Evolutionary conservation across 257 asterid genomes (phyloP).

Genomic region (Scutellaria barbata): DNA sequence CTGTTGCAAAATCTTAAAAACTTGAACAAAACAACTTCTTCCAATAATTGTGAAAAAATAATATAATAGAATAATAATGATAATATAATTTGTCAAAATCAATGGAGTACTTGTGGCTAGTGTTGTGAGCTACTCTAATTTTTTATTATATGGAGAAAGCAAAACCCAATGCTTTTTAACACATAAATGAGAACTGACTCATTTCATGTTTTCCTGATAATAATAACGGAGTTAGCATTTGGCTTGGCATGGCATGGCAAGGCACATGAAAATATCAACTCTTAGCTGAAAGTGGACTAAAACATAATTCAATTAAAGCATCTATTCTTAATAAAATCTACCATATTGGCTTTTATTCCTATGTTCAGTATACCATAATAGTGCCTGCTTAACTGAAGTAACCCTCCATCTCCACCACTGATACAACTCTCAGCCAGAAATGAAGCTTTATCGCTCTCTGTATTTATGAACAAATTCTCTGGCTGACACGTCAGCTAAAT

Average conservation of each 20-base stretch:
- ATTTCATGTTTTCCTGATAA: conserved; percentile 13
- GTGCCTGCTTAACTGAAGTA: conserved; percentile 25
- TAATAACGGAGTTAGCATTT: neutral
- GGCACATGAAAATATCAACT: conserved; percentile 18
- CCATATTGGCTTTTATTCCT: neutral
- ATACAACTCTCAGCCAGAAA: neutral
- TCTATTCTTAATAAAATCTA: neutral
- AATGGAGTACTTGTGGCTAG: conserved; percentile 13
- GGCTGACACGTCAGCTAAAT: conserved; percentile 5
- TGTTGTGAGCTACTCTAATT: conserved; percentile 15
- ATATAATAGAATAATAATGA: neutral
- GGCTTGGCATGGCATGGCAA: neutral
- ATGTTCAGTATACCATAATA: neutral
- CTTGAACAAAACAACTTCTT: conserved; percentile 25
- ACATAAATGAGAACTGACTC: neutral
- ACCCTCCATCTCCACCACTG: neutral
- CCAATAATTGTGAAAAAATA: conserved; percentile 11
- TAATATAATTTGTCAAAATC: conserved; percentile 12
- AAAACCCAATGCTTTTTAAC: neutral
- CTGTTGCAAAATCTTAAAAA: conserved; percentile 55
- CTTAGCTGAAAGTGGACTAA: conserved; percentile 16
- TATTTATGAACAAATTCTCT: conserved; percentile 8
- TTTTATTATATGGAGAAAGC: conserved; percentile 6
- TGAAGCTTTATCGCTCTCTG: conserved; percentile 24
- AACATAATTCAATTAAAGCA: neutral